Evolutionary conservation across 163 green algal genomes (phyloP).

Genomic region (Coccomyxa subellipsoidea): DNA sequence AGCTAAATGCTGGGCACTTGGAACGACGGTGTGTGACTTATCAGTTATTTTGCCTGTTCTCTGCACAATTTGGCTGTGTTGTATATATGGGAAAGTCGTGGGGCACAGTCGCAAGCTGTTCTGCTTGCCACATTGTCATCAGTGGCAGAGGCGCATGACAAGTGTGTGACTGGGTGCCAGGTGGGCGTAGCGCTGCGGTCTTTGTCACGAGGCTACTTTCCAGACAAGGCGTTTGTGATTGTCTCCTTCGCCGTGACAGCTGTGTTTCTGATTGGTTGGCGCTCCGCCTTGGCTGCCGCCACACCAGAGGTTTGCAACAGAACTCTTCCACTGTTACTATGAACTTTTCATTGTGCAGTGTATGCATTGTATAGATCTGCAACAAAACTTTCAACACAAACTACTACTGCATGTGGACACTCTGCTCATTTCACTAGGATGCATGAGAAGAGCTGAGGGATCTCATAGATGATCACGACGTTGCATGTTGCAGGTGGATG

Average conservation of each 20-base stretch:
- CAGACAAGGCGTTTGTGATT: slow-evolving; percentile 73
- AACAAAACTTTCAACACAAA: no score
- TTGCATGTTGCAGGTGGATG: not conserved
- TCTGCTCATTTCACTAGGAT: not conserved
- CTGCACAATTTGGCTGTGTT: no score
- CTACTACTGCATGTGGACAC: no score
- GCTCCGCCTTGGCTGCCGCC: slow-evolving; percentile 56
- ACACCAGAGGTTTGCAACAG: slow-evolving; percentile 53
- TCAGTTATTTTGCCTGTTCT: no score
- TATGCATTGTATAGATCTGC: no score
- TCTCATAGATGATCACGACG: not conserved
- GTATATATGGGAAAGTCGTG: no score
- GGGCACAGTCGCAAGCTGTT: no score
- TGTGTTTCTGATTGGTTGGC: slow-evolving; percentile 80
- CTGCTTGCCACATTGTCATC: no score
- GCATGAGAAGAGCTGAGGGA: not conserved
- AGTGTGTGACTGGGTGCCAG: slow-evolving; percentile 33
- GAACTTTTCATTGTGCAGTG: no score
- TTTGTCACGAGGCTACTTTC: slow-evolving; percentile 60
- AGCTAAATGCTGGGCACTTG: not conserved
- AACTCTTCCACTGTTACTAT: no score
- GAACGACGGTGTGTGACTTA: not conserved
- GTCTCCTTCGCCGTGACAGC: slow-evolving; percentile 64
- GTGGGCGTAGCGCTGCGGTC: slow-evolving; percentile 67
- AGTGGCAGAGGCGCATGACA: no score